Evolutionary conservation across 495 filamentous ascomycete genomes (phyloP), one percentile per base, ranked within the genome.

Genomic region (Halenospora varia): DNA sequence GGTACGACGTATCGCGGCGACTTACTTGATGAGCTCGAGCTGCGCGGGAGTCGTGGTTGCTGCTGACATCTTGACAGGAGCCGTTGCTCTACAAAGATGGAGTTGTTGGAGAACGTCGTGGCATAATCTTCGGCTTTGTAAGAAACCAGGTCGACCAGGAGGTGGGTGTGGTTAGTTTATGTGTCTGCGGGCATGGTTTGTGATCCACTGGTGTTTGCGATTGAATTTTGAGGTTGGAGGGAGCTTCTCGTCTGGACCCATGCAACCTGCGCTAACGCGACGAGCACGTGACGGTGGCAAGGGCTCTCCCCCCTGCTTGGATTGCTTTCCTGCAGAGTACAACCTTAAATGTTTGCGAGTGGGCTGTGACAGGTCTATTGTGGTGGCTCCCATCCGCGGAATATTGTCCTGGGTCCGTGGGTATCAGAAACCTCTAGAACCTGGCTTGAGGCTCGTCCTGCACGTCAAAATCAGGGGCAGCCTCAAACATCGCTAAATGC

Each of bases 11-110:
- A 15, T 19, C 3, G 10, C 18, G 42, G 19, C 6, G 25, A 41
- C 13, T n/a, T 10, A 75, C 75, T 60, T 74, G 53, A 77, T 74
- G 23, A 77, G 70, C 66, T 75, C 74, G 42, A 68, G 59, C 55
- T 74, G 73, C 65, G 74, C 73, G 35, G 67, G 51, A 23, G 72
- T 71, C n/a, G 53, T 57, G 8, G 60, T 60, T 52, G 69, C 62
- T 18, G 71, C 65, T 65, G 65, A 44, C 65, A 67, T 67, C 25
- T 23, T 53, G 25, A 50, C 2, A 17, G 25, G 44, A 39, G 19
- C 25, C 23, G 18, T 45, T 44, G 29, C 51, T 48, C 29, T 55
- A 18, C 40, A 8, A 11, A 49, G 57, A n/a, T 29, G 15, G 3
- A 40, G 29, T 19, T 25, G 41, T 22, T 35, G 42, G 23, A 24